A percentile compares a stretch with the other conserved stretches of the same genome.
phyloP scores from a whole-genome alignment of 2,329 filamentous ascomycete genomes.

The Colletotrichum musae region DNA sequence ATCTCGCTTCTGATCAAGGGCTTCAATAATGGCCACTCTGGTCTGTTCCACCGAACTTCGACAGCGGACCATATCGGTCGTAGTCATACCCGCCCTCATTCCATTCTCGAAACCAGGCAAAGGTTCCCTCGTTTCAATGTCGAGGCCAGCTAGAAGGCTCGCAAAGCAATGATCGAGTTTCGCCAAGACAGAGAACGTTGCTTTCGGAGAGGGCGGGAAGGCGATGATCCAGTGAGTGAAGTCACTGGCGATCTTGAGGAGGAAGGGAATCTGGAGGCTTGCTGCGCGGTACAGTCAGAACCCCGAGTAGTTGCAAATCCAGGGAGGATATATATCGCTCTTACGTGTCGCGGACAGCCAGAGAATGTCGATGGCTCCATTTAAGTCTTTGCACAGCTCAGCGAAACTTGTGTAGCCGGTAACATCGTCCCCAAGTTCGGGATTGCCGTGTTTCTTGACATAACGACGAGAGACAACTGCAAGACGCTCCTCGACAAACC shows the following conservation, averaged over 20 bases:
- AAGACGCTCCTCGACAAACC: conserved; percentile 69
- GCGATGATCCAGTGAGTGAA: conserved; percentile 79
- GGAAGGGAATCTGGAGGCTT: conserved; percentile 84
- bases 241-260: conserved; percentile 83
- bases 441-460: conserved; percentile 69
- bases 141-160: conserved; percentile 77
- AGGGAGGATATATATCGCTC: conserved; percentile 47
- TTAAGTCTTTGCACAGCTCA: conserved; percentile 81
- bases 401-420: conserved; percentile 72
- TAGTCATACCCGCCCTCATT: conserved; percentile 76
- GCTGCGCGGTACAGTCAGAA: conserved; percentile 62
- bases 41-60: conserved; percentile 85
- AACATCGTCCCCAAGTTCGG: conserved; percentile 62
- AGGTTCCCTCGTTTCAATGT: conserved; percentile 74
- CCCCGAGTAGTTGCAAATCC: no score
- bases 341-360: conserved; percentile 91
- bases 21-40: conserved; percentile 78
- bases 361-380: conserved; percentile 81
- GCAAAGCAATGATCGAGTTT: conserved; percentile 91
- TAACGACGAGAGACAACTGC: conserved; percentile 70
- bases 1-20: conserved; percentile 66
- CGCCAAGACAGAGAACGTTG: conserved; percentile 78
- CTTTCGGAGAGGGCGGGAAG: conserved; percentile 77
- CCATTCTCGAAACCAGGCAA: conserved; percentile 80
- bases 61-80: conserved; percentile 89